Evolutionary conservation across 75 land plant species (phyloP).

Genomic region (Ceratopteris richardii): DNA sequence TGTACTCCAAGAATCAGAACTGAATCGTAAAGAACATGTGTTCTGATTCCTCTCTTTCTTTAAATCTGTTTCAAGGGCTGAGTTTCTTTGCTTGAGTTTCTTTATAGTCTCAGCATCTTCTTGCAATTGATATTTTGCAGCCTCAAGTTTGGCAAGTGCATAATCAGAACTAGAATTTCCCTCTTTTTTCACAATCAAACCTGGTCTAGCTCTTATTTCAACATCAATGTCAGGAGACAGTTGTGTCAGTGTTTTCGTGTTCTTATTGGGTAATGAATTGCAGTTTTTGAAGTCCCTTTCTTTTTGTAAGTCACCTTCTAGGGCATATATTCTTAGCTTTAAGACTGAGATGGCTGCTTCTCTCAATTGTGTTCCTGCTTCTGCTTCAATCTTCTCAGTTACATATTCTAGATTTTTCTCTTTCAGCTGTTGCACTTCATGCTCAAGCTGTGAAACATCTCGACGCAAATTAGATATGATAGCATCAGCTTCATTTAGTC

Average conservation of each 20-base stretch:
- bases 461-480: background rate
- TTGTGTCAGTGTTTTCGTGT: background rate
- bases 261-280: background rate
- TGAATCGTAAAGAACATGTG: background rate
- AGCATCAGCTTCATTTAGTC: slow-evolving; percentile 5
- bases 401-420: slow-evolving; percentile 4
- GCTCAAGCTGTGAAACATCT: background rate
- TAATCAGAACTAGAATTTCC: background rate
- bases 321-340: background rate
- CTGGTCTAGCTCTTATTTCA: background rate
- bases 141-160: background rate
- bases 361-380: slow-evolving; percentile 2
- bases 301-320: slow-evolving; percentile 1
- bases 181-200: background rate
- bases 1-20: background rate
- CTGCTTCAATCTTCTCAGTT: slow-evolving; percentile 3
- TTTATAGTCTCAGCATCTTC: slow-evolving; percentile 1
- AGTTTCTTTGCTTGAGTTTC: background rate
- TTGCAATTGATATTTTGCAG: slow-evolving; percentile 6
- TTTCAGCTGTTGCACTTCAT: background rate
- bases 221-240: slow-evolving; percentile 2
- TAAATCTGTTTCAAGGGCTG: slow-evolving; percentile 4
- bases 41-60: background rate
- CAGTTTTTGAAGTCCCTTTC: background rate
- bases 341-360: slow-evolving; percentile 1